Evolutionary conservation across 257 asterid genomes (phyloP), one percentile per base, ranked within the genome.

Genomic region (Salvia miltiorrhiza): DNA sequence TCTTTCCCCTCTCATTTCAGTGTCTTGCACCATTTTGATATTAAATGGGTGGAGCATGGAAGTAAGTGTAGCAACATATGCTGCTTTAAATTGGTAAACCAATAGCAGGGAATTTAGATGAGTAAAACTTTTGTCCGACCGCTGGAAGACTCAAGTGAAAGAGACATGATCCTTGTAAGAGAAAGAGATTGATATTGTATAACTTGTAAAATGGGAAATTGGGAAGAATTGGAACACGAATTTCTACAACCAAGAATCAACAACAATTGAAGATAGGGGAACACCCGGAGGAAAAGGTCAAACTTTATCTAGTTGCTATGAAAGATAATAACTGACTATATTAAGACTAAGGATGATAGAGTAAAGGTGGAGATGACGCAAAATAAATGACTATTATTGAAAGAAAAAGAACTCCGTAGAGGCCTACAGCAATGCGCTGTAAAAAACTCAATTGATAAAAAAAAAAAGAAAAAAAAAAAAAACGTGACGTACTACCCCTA

Each of bases 161-260:
- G 33, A 8, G 32, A 58, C 26, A 9, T 26, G 12, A 19, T 23
- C 33, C 45, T 20, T 17, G 63, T 54, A 54, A 56, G 49, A 41
- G 44, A 47, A 40, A 41, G 9, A 50, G 7, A 53, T 40, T 10
- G 9, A 6, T 43, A 57, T 35, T 67, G 65, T 58, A 69, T 26
- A 33, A 16, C 57, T 64, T 40, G 62, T 44, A 52, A 49, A 57
- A 57, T 9, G 12, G n/a, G 54, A 52, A 49, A 57, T 49, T 9
- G 12, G n/a, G 54, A 17, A 49, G 68, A 35, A 62, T n/a, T 63
- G 60, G 49, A 60, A 32, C 70, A 10, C 33, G 60, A 32, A 71
- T 47, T 71, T 63, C 14, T 17, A 35, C 50, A 20, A 57, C 74
- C 59, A 64, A 39, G 57, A 19, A 73, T 16, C 20, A 26, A 20